These are phyloP conservation scores for Galerina marginata DNA, from an alignment of 768 basidiomycete genomes.

Conservation along the genomic window DNA sequence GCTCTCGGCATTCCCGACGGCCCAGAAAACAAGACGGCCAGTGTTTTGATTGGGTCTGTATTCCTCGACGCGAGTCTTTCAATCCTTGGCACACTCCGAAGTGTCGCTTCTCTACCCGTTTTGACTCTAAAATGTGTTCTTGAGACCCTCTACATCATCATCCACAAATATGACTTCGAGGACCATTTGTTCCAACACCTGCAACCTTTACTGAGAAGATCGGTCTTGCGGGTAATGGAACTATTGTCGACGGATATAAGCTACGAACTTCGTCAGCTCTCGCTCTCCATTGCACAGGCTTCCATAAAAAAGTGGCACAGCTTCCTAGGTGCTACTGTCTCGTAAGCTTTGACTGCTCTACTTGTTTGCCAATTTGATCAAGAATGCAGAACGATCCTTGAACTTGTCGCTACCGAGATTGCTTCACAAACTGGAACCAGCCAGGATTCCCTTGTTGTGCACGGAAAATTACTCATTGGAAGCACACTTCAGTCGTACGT, in stretches of 20 bases:
- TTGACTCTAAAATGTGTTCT: conserved; percentile 63
- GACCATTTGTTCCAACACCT: conserved; percentile 57
- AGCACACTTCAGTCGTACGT: conserved; percentile 54
- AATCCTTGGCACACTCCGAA: conserved; percentile 51
- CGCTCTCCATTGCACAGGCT: conserved; percentile 63
- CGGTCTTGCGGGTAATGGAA: conserved; percentile 57
- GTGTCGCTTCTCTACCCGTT: conserved; percentile 55
- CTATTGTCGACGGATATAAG: conserved; percentile 58
- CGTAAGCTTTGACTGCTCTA: conserved; percentile 41
- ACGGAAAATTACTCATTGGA: conserved; percentile 61
- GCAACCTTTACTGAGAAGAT: conserved; percentile 55
- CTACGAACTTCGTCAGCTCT: conserved; percentile 71
- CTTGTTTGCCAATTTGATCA: neutral
- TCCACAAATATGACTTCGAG: conserved; percentile 79
- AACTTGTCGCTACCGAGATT: conserved; percentile 54
- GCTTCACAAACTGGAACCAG: conserved; percentile 49
- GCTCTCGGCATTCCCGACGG: conserved; percentile 42
- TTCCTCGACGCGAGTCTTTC: conserved; percentile 67
- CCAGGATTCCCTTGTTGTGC: conserved; percentile 63
- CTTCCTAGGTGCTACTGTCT: conserved; percentile 56
- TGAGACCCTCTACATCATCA: conserved; percentile 66
- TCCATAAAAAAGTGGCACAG: conserved; percentile 66
- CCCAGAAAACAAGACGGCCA: conserved; percentile 46
- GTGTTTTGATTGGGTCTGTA: conserved; percentile 61
- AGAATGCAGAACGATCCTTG: conserved; percentile 53